Base-by-base conservation (phyloP, 345 rosid genomes). In the Excoecaria cochinchinensis region DNA sequence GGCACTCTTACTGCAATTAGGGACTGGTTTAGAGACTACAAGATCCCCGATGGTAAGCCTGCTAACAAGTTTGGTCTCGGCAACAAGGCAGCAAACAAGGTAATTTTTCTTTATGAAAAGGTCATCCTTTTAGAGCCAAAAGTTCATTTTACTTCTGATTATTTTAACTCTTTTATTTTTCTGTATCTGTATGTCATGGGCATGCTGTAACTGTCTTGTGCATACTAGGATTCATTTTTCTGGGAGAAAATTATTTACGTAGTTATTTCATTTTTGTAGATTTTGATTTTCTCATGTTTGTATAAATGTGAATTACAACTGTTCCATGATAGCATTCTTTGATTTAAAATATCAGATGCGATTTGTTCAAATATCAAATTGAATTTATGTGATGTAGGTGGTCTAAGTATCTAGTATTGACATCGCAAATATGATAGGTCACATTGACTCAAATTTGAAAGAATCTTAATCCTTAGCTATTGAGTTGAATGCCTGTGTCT, bases 1-100 rank as follows among this genome's bases (percentile, higher is more conserved):
- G 97, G 97, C 47, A 92, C 97, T 58, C 88, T 96, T 1, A 89
- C 91, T 38, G 92, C 94, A 36, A 89, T 93, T 74, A 86, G 99
- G 81, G 94, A 89, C 76, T 96, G 98, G 99, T 93, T 96, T 74
- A 90, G 97, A 78, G 98, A 96, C 82, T 96, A 96, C 84, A 93
- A 96, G 83, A 90, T 89, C 77, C 99, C 97, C 6, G 99, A 96
- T 80, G 99, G 97, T 51, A 96, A 96, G 78, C 99, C 98, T 72
- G 98, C 99, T 50, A 96, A 96, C 85, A 90, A 80, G 84, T 96
- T 96, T 77, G 99, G 92, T 76, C 97, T 96, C 61, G 97, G 98
- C 76, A 91, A 92, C 88, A 86, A 90, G 83, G 90, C 98, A 60
- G 97, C 91, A 47, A 87, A 79, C 86, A 93, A 93, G 94, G 99